Percentiles rank a stretch among this genome's conserved stretches.
These are phyloP conservation scores for Nicotiana benthamiana DNA, from an alignment of 257 asterid genomes.

Conservation along the genomic window DNA sequence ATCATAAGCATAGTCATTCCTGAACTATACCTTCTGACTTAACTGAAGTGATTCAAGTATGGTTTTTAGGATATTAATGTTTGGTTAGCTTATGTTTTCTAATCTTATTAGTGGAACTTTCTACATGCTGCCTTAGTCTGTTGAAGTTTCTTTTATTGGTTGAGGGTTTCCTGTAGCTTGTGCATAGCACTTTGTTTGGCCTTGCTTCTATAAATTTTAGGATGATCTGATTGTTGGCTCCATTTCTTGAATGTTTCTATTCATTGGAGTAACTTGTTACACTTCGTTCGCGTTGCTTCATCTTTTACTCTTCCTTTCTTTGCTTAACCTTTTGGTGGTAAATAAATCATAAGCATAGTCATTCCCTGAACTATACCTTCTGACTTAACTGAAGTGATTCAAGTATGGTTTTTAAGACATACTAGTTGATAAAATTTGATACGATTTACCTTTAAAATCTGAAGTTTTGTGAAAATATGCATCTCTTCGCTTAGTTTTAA, in stretches of 20 bases:
- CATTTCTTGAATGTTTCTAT: background rate
- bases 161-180: background rate
- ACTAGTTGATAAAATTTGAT: too few relatives aligned
- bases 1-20: background rate
- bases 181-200: background rate
- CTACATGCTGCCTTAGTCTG: background rate
- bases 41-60: background rate
- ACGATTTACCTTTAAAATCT: too few relatives aligned
- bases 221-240: background rate
- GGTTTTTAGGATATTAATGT: background rate
- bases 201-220: background rate
- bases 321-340: background rate
- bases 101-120: background rate
- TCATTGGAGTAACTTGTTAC: background rate
- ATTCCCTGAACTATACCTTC: too few relatives aligned
- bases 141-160: conserved; percentile 2
- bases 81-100: background rate
- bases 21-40: background rate
- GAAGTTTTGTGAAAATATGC: background rate
- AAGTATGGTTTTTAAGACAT: too few relatives aligned
- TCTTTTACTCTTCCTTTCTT: too few relatives aligned
- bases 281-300: too few relatives aligned
- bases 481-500: background rate
- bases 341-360: too few relatives aligned
- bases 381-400: too few relatives aligned